phyloP scores from a whole-genome alignment of 495 filamentous ascomycete genomes.

The Penicillium desertorum region DNA sequence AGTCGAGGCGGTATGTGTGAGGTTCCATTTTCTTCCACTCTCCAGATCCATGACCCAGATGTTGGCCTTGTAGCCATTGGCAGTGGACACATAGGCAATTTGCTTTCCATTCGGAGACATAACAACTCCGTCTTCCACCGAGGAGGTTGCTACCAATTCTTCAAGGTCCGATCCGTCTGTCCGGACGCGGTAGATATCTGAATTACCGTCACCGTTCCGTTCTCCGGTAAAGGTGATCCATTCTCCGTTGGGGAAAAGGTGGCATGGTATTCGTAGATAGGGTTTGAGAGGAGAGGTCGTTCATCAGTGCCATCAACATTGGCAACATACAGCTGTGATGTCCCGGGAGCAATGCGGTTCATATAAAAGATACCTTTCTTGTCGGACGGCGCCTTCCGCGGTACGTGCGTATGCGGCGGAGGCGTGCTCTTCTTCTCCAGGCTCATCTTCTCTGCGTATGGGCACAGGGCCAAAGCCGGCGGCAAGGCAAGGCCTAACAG shows the following conservation, averaged over 20 bases:
- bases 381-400: not conserved
- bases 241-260: slow-evolving; percentile 34
- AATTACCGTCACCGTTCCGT: slow-evolving; percentile 33
- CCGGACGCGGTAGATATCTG: slow-evolving; percentile 32
- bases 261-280: slow-evolving; percentile 40
- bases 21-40: slow-evolving; percentile 25
- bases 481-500: slow-evolving; percentile 5
- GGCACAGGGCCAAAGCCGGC: slow-evolving; percentile 9
- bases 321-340: slow-evolving; percentile 35
- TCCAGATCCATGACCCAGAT: slow-evolving; percentile 32
- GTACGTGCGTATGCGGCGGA: not conserved
- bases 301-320: slow-evolving; percentile 36
- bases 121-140: slow-evolving; percentile 28
- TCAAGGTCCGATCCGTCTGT: slow-evolving; percentile 27
- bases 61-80: slow-evolving; percentile 26
- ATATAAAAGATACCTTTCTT: slow-evolving; percentile 15
- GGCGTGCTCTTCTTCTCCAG: slow-evolving; percentile 7
- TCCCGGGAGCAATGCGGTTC: slow-evolving; percentile 39
- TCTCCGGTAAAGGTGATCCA: slow-evolving; percentile 35
- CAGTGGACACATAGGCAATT: slow-evolving; percentile 30
- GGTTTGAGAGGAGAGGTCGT: slow-evolving; percentile 25
- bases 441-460: slow-evolving; percentile 11
- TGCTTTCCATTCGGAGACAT: slow-evolving; percentile 30
- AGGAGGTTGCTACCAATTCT: slow-evolving; percentile 19
- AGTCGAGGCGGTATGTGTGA: slow-evolving; percentile 22